Conservation (phyloP, 1,284 basidiomycete genomes). For the Termitomyces sp. region DNA sequence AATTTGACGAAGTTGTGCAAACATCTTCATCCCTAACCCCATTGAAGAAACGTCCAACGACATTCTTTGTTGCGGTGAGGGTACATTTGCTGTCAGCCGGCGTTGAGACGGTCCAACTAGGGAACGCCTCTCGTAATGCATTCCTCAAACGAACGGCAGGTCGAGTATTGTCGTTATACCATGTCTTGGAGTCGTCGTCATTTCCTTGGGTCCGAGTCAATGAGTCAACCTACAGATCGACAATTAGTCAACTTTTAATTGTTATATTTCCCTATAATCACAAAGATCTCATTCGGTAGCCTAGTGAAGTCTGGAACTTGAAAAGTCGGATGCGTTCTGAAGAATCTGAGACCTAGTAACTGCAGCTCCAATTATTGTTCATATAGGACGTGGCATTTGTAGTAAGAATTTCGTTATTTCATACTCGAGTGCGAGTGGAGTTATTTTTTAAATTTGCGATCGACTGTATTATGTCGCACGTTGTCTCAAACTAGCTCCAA, state of each 20-base stretch:
- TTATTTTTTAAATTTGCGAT: too few species aligned
- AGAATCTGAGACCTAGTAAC: too few species aligned
- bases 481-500: too few species aligned
- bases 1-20: slow-evolving; percentile 26
- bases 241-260: neutral
- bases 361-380: too few species aligned
- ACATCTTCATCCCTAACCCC: slow-evolving; percentile 25
- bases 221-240: neutral
- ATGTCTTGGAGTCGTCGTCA: slow-evolving; percentile 18
- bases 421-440: too few species aligned
- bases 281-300: too few species aligned
- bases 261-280: too few species aligned
- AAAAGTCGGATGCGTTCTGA: too few species aligned
- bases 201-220: slow-evolving; percentile 14
- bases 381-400: too few species aligned
- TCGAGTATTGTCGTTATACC: slow-evolving; percentile 27
- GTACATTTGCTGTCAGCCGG: slow-evolving; percentile 32
- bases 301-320: too few species aligned
- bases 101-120: slow-evolving; percentile 30
- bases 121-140: slow-evolving; percentile 26
- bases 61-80: slow-evolving; percentile 39
- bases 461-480: too few species aligned
- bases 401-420: too few species aligned
- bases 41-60: slow-evolving; percentile 39
- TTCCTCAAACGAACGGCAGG: slow-evolving; percentile 32